Conservation (phyloP, 345 rosid genomes). For the Barbarea vulgaris region DNA sequence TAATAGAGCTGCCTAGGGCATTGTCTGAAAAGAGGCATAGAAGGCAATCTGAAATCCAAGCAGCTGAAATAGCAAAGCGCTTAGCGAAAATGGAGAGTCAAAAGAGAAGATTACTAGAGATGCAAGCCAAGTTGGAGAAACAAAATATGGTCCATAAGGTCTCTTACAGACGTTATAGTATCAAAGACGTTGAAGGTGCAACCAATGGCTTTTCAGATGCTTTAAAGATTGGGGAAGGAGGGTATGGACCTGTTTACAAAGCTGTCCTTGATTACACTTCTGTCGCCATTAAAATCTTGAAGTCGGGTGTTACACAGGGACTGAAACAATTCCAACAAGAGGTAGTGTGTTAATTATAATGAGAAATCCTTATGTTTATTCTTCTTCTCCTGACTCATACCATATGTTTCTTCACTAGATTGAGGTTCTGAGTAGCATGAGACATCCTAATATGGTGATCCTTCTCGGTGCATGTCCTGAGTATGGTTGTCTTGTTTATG, state of each 20-base stretch:
- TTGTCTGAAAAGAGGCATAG: conserved; percentile 48
- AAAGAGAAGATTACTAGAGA: conserved; percentile 50
- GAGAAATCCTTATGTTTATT: neutral
- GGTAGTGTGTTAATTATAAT: conserved; percentile 44
- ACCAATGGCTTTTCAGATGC: conserved; percentile 55
- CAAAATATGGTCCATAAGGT: conserved; percentile 33
- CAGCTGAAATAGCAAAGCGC: conserved; percentile 41
- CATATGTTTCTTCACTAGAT: conserved; percentile 48
- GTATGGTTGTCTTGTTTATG: conserved; percentile 80
- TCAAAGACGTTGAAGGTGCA: conserved; percentile 65
- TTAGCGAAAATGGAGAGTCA: conserved; percentile 50
- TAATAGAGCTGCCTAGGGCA: conserved; percentile 45
- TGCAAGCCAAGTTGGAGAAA: conserved; percentile 45
- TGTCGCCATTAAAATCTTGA: conserved; percentile 75
- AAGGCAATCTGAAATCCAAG: conserved; percentile 49
- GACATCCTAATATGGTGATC: conserved; percentile 81
- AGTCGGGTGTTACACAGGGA: conserved; percentile 73
- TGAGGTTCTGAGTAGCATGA: conserved; percentile 74
- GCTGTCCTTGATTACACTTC: conserved; percentile 53
- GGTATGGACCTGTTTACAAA: conserved; percentile 77
- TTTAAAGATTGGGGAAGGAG: conserved; percentile 86
- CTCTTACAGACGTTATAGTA: conserved; percentile 54
- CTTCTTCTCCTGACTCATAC: conserved; percentile 21
- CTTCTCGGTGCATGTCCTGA: conserved; percentile 88
- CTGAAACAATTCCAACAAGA: conserved; percentile 73